Base-by-base conservation (phyloP, 805 yeast genomes). In the Kregervanrija delftensis region DNA sequence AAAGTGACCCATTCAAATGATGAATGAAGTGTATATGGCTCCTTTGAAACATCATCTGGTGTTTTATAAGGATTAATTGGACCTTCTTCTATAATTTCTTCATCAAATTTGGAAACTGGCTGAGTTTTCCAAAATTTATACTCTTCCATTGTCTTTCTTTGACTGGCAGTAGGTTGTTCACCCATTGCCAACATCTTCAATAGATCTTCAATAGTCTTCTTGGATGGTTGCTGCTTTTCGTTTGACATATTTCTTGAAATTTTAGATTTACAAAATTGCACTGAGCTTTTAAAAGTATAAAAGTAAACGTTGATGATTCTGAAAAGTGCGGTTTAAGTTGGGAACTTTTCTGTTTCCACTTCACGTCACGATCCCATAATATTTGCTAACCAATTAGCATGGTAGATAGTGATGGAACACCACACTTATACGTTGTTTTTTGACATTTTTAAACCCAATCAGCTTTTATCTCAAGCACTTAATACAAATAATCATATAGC, bases 81-180 rank as follows among this genome's bases (percentile, higher is more conserved):
- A 0, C 96, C 96, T 5, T 67, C 72, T 8, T 28, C 22, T 31
- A 30, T 40, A 38, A 83, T 71, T 37, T 69, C 61, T 57, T 83
- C 93, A 59, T 86, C 86, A 50, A 90, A 79, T 30, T 71, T 72
- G 8, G 89, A 76, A 15, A 93, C 98, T 0, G 99, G 99, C 66
- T 93, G 99, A 2, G 99, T 93, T 58, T 85, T 86, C 99, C 99
- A 93, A 67, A 93, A 93, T 67, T 86, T 87, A 70, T 90, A 87
- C 59, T 90, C 95, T 42, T 85, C 80, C 86, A 89, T 88, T 16
- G 81, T 76, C 50, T 81, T 83, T 54, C 75, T 69, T 61, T 82
- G 83, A 31, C 73, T 69, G 37, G 71, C 79, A n/a, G 71, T 69
- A 40, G 81, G 66, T 50, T 72, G 72, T 49, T 75, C 77, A 33